These are phyloP conservation scores for Geotrichum carabidarum DNA, from an alignment of 1,139 yeast genomes.

Conservation along the genomic window DNA sequence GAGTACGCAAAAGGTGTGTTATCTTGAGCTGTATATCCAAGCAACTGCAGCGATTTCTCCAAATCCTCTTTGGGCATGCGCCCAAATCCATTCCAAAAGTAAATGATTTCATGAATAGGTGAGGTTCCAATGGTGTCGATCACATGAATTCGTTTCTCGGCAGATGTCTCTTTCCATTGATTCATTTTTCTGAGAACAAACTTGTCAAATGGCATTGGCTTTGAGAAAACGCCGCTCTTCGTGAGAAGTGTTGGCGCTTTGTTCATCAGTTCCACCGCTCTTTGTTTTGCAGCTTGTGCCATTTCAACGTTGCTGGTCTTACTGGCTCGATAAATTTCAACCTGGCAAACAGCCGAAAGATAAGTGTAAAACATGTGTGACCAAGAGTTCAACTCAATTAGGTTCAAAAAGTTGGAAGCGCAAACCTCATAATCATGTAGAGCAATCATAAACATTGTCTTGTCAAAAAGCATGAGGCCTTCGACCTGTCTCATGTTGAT, in stretches of 20 bases:
- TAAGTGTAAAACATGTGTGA: conserved; percentile 84
- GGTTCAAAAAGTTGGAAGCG: conserved; percentile 62
- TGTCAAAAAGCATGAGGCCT: conserved; percentile 77
- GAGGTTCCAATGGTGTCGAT: conserved; percentile 82
- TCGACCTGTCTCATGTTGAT: conserved; percentile 90
- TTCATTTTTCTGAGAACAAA: conserved; percentile 69
- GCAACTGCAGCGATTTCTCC: conserved; percentile 48
- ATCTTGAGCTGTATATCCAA: conserved; percentile 44
- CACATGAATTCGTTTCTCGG: conserved; percentile 45
- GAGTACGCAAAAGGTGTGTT: conserved; percentile 26
- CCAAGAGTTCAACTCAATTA: conserved; percentile 80
- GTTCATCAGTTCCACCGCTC: conserved; percentile 58
- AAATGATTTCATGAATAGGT: conserved; percentile 75
- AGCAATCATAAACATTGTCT: conserved; percentile 72
- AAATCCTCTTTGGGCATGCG: conserved; percentile 68
- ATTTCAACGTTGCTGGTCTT: conserved; percentile 44
- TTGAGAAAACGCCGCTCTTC: conserved; percentile 64
- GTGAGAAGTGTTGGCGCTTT: conserved; percentile 66
- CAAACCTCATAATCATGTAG: conserved; percentile 77
- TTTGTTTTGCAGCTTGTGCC: conserved; percentile 49
- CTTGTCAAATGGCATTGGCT: conserved; percentile 87
- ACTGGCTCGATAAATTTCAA: conserved; percentile 61
- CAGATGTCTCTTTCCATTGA: conserved; percentile 48
- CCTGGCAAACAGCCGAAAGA: conserved; percentile 80
- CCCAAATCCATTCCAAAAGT: conserved; percentile 90